Conservation (phyloP, 805 yeast genomes). For the Ogataea angusta region DNA sequence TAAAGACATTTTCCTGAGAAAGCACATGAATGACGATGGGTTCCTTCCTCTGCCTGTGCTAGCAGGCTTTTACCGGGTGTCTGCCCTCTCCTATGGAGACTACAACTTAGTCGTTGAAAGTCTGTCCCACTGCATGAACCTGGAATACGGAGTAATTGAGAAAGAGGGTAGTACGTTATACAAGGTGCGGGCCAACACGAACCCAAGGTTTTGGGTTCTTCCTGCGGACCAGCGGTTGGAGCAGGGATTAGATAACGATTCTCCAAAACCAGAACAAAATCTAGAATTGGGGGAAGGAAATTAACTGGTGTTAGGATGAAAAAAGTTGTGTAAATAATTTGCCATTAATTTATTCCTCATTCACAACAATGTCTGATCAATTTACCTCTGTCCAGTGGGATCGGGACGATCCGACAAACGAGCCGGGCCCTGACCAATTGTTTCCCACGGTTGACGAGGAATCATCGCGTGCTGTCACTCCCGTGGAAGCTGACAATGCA, state of each 20-base stretch:
- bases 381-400: constrained; percentile 60
- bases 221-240: constrained; percentile 47
- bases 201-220: constrained; percentile 68
- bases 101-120: constrained; percentile 51
- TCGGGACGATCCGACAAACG: constrained; percentile 35
- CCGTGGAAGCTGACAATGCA: neutral
- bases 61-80: constrained; percentile 73
- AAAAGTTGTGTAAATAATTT: constrained; percentile 9
- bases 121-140: constrained; percentile 47
- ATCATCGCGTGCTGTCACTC: neutral
- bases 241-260: constrained; percentile 38
- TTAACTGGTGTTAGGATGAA: constrained; percentile 10
- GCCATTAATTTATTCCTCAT: constrained; percentile 13
- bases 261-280: constrained; percentile 13
- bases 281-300: constrained; percentile 5
- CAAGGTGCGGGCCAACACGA: constrained; percentile 57
- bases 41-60: constrained; percentile 62
- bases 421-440: neutral
- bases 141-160: constrained; percentile 36
- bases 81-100: constrained; percentile 59
- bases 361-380: constrained; percentile 37
- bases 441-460: constrained; percentile 4
- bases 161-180: constrained; percentile 38
- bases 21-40: constrained; percentile 76
- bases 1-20: constrained; percentile 79